Evolutionary conservation across 2,329 filamentous ascomycete species (phyloP), one percentile per base, ranked within the genome.

Genomic region (Phoma sp.): DNA sequence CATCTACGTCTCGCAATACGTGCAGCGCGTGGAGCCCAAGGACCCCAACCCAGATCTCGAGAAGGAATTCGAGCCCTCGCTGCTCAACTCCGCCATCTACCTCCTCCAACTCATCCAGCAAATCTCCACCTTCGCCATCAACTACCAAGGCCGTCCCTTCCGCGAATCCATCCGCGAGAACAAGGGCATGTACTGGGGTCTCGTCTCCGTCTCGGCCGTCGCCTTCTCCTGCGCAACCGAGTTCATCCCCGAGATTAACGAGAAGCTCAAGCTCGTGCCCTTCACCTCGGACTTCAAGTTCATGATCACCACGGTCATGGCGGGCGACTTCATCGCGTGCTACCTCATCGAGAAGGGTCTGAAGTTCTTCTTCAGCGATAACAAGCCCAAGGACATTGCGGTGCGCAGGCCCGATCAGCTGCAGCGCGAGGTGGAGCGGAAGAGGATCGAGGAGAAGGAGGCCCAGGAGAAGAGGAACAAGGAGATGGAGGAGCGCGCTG

Each of bases 131-230:
- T 99, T 99, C 69, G 93, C 95, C 57, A 96, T 99, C 82, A 99
- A 99, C 82, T 99, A 99, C 81, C 95, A 99, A 77, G 95, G 95
- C 55, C 89, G 95, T 8, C 95, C 95, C 10, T 99, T 99, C 89
- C 90, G 95, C 56, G 95, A 99, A 78, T 90, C 89, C 22, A 91
- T 99, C 62, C 88, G 89, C 4, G 95, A 97, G 79, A 99, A 99
- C 82, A 89, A 87, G 75, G 92, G 91, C 74, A 99, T 99, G 95
- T 99, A 95, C 80, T 99, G 90, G 82, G 95, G 95, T 55, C 91
- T 99, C 51, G 80, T 99, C 36, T 89, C 89, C 61, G 93, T 97
- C 13, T 91, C 91, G 0, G 91, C 82, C 37, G 90, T 99, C 27
- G 93, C 95, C 5, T 98, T 99, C 76, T 88, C 89, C 41, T 97